phyloP scores from a whole-genome alignment of 192 early-diverging fungal species.

The Coemansia sp. region DNA sequence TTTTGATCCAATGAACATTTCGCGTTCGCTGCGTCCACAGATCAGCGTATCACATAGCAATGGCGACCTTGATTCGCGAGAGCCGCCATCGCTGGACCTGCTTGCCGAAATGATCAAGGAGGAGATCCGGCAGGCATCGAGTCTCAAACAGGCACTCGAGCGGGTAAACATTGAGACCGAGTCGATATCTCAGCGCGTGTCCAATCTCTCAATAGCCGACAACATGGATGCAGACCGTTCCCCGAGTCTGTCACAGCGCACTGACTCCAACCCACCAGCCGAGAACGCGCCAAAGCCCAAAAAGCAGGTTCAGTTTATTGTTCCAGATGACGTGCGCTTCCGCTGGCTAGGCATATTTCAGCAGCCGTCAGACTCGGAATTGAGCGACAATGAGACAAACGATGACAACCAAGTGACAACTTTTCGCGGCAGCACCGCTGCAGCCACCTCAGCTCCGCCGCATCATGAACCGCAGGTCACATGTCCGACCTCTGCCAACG shows the following conservation, averaged over 20 bases:
- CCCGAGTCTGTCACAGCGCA: not conserved
- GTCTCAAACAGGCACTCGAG: slow-evolving; percentile 47
- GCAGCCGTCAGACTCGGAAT: slow-evolving; percentile 32
- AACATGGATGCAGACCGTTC: not conserved
- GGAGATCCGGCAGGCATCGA: slow-evolving; percentile 54
- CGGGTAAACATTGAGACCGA: slow-evolving; percentile 37
- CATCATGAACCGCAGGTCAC: not conserved
- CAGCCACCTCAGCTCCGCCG: not conserved
- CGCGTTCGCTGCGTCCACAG: slow-evolving; percentile 9
- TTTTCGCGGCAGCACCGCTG: not conserved
- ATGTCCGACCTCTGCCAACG: slow-evolving; percentile 2
- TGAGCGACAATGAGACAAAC: slow-evolving; percentile 1
- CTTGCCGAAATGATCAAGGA: slow-evolving; percentile 55
- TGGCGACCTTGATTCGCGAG: slow-evolving; percentile 12
- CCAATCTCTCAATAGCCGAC: slow-evolving; percentile 15
- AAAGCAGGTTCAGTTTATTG: slow-evolving; percentile 44
- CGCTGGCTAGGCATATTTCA: slow-evolving; percentile 55
- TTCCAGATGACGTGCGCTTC: slow-evolving; percentile 54
- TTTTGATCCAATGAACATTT: slow-evolving; percentile 29
- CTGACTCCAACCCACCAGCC: not conserved
- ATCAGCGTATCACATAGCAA: slow-evolving; percentile 6
- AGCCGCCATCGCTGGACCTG: slow-evolving; percentile 44
- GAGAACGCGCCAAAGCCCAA: not conserved
- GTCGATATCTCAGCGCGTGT: slow-evolving; percentile 33
- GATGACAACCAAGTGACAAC: slow-evolving; percentile 2